Conservation (phyloP, 164 flowering plant genomes). For the Magnolia officinalis region DNA sequence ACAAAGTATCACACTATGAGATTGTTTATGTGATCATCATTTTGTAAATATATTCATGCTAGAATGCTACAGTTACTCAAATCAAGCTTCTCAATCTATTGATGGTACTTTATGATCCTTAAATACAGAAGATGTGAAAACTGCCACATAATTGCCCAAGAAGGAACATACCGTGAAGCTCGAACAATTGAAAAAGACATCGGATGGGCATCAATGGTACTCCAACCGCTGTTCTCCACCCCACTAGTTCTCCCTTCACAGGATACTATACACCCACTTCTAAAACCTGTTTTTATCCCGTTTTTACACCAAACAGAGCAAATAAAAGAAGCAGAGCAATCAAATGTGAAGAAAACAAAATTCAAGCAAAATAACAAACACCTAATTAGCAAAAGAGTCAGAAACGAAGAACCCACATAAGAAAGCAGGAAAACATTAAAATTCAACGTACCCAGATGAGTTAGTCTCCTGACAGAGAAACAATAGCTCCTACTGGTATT, state of each 20-base stretch:
- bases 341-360: not conserved
- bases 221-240: slow-evolving; percentile 19
- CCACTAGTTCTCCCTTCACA: slow-evolving; percentile 24
- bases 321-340: not conserved
- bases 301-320: not conserved
- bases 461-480: slow-evolving; percentile 13
- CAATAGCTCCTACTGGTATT: slow-evolving; percentile 19
- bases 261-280: slow-evolving; percentile 20
- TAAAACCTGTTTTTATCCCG: slow-evolving; percentile 14
- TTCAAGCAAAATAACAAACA: not conserved
- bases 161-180: slow-evolving; percentile 38
- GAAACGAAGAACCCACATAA: not conserved
- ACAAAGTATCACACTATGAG: too few relatives aligned
- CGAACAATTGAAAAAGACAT: slow-evolving; percentile 15
- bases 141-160: not conserved
- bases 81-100: too few relatives aligned
- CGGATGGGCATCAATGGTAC: slow-evolving; percentile 24
- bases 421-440: not conserved
- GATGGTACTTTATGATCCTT: too few relatives aligned
- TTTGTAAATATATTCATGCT: too few relatives aligned
- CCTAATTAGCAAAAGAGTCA: not conserved
- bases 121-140: too few relatives aligned
- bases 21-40: too few relatives aligned
- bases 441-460: slow-evolving; percentile 27
- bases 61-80: too few relatives aligned